Percentiles rank a stretch among this genome's conserved stretches.
Evolutionary conservation across 768 basidiomycete genomes (phyloP).

Genomic region (Mycena olivaceomarginata): DNA sequence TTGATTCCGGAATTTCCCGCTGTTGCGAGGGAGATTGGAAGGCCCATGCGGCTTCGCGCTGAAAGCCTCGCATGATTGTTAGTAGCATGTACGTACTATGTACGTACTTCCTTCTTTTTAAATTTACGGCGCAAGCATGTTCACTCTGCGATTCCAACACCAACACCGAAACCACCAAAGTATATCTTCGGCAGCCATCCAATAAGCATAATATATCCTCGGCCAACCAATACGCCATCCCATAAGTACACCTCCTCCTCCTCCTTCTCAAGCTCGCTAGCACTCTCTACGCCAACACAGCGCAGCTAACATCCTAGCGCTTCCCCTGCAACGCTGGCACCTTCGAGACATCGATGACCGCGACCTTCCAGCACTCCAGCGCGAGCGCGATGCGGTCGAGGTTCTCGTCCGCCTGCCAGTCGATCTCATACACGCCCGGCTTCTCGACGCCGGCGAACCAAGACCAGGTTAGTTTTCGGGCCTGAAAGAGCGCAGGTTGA

Average conservation of each 20-base stretch:
- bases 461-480: slow-evolving; percentile 74
- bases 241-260: background rate
- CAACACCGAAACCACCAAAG: too few relatives aligned
- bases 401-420: slow-evolving; percentile 76
- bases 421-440: slow-evolving; percentile 84
- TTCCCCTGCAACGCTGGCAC: slow-evolving; percentile 58
- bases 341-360: slow-evolving; percentile 76
- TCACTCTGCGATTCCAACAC: too few relatives aligned
- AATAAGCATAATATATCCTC: too few relatives aligned
- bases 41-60: too few relatives aligned
- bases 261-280: background rate
- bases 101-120: too few relatives aligned
- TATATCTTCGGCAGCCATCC: too few relatives aligned
- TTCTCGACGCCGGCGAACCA: slow-evolving; percentile 77
- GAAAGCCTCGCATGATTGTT: too few relatives aligned
- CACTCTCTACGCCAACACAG: too few relatives aligned
- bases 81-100: too few relatives aligned
- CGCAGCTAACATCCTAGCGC: background rate
- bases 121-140: too few relatives aligned
- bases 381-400: slow-evolving; percentile 82
- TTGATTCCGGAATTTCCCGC: too few relatives aligned
- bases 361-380: slow-evolving; percentile 81
- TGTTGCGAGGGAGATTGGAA: too few relatives aligned
- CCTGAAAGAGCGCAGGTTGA: slow-evolving; percentile 50
- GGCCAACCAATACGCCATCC: background rate